Conservation (phyloP, 768 basidiomycete species). For the Cubamyces sp. region DNA sequence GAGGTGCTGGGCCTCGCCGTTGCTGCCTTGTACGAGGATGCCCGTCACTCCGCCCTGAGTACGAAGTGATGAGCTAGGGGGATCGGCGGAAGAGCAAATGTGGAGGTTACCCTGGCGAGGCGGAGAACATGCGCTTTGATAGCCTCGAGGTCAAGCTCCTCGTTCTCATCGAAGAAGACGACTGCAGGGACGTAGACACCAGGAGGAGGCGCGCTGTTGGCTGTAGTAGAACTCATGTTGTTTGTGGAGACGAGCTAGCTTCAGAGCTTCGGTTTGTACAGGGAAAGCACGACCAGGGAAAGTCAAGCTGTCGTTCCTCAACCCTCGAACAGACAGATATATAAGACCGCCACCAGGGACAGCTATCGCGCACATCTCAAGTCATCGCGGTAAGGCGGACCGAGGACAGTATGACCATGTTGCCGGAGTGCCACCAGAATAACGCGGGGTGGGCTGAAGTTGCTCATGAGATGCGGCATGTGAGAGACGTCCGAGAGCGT, state of each 20-base stretch:
- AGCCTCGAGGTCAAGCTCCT: slow-evolving; percentile 68
- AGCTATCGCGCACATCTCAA: slow-evolving; percentile 10
- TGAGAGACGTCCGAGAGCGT: background rate
- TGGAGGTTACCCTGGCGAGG: slow-evolving; percentile 61
- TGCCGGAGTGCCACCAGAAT: slow-evolving; percentile 3
- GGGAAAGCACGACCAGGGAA: background rate
- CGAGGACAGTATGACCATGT: background rate
- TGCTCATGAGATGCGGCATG: slow-evolving; percentile 1
- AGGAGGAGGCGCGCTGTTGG: slow-evolving; percentile 46
- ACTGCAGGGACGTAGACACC: slow-evolving; percentile 83
- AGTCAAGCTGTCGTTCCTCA: background rate
- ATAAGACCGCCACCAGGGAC: background rate
- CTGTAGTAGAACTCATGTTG: slow-evolving; percentile 6
- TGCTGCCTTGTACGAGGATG: slow-evolving; percentile 74
- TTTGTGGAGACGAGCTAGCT: background rate
- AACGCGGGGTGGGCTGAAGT: background rate
- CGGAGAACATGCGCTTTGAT: slow-evolving; percentile 73
- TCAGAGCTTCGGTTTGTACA: background rate
- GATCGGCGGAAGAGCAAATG: slow-evolving; percentile 3
- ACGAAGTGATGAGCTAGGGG: slow-evolving; percentile 2
- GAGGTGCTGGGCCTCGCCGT: slow-evolving; percentile 77
- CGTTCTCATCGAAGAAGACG: slow-evolving; percentile 70
- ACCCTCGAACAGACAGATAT: background rate
- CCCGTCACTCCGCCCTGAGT: slow-evolving; percentile 74
- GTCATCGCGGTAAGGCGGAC: slow-evolving; percentile 4